Base-by-base conservation (phyloP, 805 yeast species). In the Candida tibetensis region DNA sequence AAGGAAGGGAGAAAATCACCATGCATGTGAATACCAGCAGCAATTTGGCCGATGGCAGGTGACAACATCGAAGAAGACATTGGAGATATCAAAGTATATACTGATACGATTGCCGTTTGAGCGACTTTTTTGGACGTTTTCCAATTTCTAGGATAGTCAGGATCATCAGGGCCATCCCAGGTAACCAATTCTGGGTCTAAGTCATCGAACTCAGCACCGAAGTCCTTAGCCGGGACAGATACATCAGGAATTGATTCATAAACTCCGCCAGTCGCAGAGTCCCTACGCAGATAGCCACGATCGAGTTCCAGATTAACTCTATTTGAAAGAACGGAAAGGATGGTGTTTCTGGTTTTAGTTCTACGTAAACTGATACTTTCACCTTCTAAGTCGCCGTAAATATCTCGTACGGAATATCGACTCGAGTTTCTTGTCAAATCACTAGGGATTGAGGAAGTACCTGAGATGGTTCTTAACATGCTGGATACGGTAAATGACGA, bases 61-160 rank as follows among this genome's bases (percentile, higher is more conserved):
- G 69, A 62, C 17, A 58, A 44, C 36, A 66, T 64, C 5, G 72
- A 64, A 5, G 71, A 64, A 3, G 70, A 64, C 62, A 66, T 64
- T 9, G 71, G 71, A 2, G 70, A 61, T 5, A 66, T 54, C 32
- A 66, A 53, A 3, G 70, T 62, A 44, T 64, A 66, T 14, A 64
- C 36, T 0, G 69, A 58, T 1, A 64, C 71, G 28, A 64, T 42
- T 4, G 42, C 47, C 21, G 57, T 46, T 16, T 55, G 50, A 15
- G 40, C 39, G 4, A 51, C 40, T 34, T 64, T 66, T 9, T 42
- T 46, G 2, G 38, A 15, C 2, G 40, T 13, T 5, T 51, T 19
- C 71, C 71, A 66, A 42, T 66, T 64, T 34, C 66, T 39, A 4
- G 71, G 71, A 37, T 58, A 53, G 30, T 58, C 57, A 1, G 63